These are phyloP conservation scores for Mycena alexandri DNA, from an alignment of 768 basidiomycete species.

Conservation along the genomic window DNA sequence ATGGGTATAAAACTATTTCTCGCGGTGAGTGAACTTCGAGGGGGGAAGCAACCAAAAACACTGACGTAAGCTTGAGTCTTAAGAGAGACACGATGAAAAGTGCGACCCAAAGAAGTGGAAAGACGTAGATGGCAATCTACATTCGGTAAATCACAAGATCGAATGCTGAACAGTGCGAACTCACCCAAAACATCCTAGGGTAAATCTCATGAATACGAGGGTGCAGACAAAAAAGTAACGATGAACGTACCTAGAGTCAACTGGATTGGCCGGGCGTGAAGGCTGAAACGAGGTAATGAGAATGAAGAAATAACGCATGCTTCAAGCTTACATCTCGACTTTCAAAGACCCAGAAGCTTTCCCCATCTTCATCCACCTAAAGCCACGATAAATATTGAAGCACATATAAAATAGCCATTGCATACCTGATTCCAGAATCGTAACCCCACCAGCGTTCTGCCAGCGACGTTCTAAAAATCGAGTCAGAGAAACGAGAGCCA, in stretches of 20 bases:
- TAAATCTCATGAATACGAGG: conserved; percentile 2
- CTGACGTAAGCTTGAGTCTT: conserved; percentile 89
- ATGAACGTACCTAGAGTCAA: conserved; percentile 82
- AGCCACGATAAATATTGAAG: conserved; percentile 8
- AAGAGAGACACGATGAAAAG: conserved; percentile 91
- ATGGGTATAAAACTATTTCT: conserved; percentile 89
- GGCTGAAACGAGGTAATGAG: conserved; percentile 62
- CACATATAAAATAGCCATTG: conserved; percentile 1
- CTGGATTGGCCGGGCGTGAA: conserved; percentile 86
- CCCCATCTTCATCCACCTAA: conserved; percentile 97
- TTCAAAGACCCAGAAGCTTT: conserved; percentile 98
- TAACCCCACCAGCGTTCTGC: conserved; percentile 92
- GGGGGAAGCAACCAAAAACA: conserved; percentile 41
- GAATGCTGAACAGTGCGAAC: conserved; percentile 18
- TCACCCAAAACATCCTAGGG: conserved; percentile 92
- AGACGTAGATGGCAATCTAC: conserved; percentile 89
- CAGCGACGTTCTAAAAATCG: conserved; percentile 84
- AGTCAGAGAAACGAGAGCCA: conserved; percentile 17
- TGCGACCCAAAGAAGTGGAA: conserved; percentile 89
- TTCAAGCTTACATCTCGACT: conserved; percentile 83
- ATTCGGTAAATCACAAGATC: conserved; percentile 23
- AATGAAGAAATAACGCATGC: background rate
- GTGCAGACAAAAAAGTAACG: background rate
- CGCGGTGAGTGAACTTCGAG: conserved; percentile 25
- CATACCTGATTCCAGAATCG: conserved; percentile 96